These are phyloP conservation scores for Eimeria falciformis DNA, from an alignment of 169 alveolate species.

Conservation along the genomic window DNA sequence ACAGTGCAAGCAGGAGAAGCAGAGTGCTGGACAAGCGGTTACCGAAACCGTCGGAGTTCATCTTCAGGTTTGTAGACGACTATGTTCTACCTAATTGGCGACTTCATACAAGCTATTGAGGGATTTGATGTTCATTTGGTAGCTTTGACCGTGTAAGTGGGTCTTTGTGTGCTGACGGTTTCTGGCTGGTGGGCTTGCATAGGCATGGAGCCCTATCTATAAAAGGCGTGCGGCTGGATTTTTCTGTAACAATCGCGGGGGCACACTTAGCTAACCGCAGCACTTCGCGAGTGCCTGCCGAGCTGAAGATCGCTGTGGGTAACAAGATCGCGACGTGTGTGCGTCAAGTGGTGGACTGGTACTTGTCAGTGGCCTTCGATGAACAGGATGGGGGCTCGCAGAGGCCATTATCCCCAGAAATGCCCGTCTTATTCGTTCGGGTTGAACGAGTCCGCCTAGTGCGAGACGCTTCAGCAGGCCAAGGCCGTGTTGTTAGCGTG, in stretches of 20 bases:
- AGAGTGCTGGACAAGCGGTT: background rate
- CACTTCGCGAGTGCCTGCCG: constrained; percentile 3
- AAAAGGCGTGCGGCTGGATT: constrained; percentile 29
- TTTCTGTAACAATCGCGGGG: background rate
- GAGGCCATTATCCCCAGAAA: background rate
- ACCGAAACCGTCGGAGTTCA: background rate
- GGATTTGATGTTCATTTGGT: no score
- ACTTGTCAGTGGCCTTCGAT: background rate
- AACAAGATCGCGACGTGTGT: background rate
- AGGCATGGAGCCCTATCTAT: background rate
- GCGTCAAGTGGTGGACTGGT: background rate
- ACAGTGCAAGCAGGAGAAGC: constrained; percentile 45
- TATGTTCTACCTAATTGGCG: background rate
- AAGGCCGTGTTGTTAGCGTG: background rate
- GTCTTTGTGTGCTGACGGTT: background rate
- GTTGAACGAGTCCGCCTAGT: background rate
- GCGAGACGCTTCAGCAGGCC: background rate
- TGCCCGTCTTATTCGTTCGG: constrained; percentile 23
- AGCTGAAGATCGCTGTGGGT: background rate
- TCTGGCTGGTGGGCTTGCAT: background rate
- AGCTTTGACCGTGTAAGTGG: background rate
- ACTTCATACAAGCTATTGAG: background rate
- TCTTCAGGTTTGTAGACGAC: constrained; percentile 8
- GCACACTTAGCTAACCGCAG: background rate
- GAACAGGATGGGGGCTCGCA: background rate